Evolutionary conservation across 768 basidiomycete genomes (phyloP), one percentile per base, ranked within the genome.

Genomic region (Lactarius akahatsu): DNA sequence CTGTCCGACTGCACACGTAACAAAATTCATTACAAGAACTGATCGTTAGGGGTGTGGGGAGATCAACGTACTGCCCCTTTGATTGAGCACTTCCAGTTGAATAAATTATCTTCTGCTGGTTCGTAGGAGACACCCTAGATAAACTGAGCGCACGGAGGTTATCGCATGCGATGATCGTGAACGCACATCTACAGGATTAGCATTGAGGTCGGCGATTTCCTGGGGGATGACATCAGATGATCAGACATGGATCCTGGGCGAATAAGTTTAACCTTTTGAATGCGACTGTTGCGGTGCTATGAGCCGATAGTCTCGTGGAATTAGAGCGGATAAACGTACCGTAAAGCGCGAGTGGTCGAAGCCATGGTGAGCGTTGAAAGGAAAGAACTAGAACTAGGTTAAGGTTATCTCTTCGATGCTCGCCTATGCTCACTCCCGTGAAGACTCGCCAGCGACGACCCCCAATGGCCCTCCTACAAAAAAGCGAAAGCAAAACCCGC

Each of bases 11-110:
- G 67, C 56, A 52, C 61, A 43, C 38, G 52, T 57, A 13, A 47
- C 43, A 43, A 34, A 60, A 26, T 34, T 47, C 20, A 57, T 52
- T 23, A 61, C 61, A 63, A 71, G 57, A 41, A 62, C 61, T 60
- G 32, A 54, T 32, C 60, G 40, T 34, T 65, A 64, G 57, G 57
- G 60, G 52, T 59, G 57, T 56, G 62, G 59, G 62, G 26, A 38
- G 66, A 26, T 76, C 86, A 28, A 77, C 88, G 69, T 69, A 93
- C 92, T 57, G 85, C 80, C 63, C 88, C 92, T 74, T 88, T 91
- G 71, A 94, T 85, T 11, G 81, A 74, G 70, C 92, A 91, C 65
- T 88, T 85, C 93, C 92, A 94, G 66, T 86, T 77, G 64, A 90
- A 85, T 23, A 93, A 55, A 74, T 93, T 91, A 66, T 87, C 86